Conservation (phyloP, 495 filamentous ascomycete species). For the Hyphodiscus hymeniophilus region DNA sequence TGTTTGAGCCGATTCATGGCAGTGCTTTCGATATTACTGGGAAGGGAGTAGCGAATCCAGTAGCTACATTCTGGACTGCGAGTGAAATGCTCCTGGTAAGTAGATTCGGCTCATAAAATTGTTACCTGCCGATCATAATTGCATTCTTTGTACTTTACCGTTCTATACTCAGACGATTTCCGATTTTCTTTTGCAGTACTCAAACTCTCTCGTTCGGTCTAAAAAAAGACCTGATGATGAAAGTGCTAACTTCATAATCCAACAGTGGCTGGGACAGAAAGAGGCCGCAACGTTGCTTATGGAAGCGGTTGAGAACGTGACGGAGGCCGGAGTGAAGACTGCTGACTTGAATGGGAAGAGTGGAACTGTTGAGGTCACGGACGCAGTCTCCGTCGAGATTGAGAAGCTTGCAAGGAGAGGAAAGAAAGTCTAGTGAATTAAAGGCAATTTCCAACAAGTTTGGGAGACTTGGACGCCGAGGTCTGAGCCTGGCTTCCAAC, state of each 20-base stretch:
- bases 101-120: too few species aligned
- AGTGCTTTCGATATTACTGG: conserved; percentile 61
- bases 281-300: conserved; percentile 47
- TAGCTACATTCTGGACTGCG: conserved; percentile 62
- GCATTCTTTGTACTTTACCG: too few species aligned
- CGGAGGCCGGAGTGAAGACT: conserved; percentile 49
- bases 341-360: conserved; percentile 49
- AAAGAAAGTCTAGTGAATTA: neutral
- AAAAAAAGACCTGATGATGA: too few species aligned
- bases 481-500: too few species aligned
- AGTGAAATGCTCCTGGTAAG: conserved; percentile 62
- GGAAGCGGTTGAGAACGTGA: conserved; percentile 51
- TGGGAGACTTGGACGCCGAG: too few species aligned
- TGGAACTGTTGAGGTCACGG: conserved; percentile 50
- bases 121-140: too few species aligned
- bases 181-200: too few species aligned
- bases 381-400: conserved; percentile 53
- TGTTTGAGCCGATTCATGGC: conserved; percentile 88
- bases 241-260: too few species aligned
- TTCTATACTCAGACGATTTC: too few species aligned
- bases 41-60: conserved; percentile 62
- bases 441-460: too few species aligned
- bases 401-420: conserved; percentile 23
- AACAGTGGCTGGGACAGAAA: conserved; percentile 54
- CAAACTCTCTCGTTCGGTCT: too few species aligned